Evolutionary conservation across 129 eudicot species (phyloP).

Genomic region (Cynara cardunculus): DNA sequence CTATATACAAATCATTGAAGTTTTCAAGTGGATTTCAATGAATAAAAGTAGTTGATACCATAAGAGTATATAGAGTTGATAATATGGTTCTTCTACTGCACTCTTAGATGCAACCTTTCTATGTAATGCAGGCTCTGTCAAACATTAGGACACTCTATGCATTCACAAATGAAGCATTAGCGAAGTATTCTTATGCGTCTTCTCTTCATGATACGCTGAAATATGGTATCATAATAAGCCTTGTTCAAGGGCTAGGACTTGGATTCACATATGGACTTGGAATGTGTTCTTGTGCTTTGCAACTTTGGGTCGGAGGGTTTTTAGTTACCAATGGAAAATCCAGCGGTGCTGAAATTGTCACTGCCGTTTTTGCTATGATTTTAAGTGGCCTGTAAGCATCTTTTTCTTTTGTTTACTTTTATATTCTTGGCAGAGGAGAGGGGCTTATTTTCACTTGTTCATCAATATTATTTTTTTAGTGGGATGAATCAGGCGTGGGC

Average conservation of each 20-base stretch:
- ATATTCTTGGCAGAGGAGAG: neutral
- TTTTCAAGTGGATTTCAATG: neutral
- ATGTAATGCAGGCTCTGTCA: slow-evolving; percentile 51
- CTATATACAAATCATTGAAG: neutral
- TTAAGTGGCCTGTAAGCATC: slow-evolving; percentile 57
- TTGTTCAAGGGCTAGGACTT: slow-evolving; percentile 58
- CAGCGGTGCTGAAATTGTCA: slow-evolving; percentile 51
- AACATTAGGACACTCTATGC: slow-evolving; percentile 52
- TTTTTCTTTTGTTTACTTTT: neutral
- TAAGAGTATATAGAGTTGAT: neutral
- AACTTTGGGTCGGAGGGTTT: slow-evolving; percentile 61
- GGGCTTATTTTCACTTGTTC: neutral
- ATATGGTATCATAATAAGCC: slow-evolving; percentile 54
- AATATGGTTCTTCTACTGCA: neutral
- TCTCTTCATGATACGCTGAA: slow-evolving; percentile 58
- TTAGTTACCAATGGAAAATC: slow-evolving; percentile 50
- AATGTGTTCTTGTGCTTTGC: slow-evolving; percentile 64
- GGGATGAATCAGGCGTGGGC: slow-evolving; percentile 55
- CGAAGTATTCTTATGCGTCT: slow-evolving; percentile 55
- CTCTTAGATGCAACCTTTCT: neutral
- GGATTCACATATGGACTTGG: slow-evolving; percentile 63
- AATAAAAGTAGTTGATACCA: neutral
- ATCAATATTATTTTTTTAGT: slow-evolving; percentile 29
- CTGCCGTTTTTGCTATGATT: slow-evolving; percentile 47
- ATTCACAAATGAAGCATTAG: slow-evolving; percentile 58